Base-by-base conservation (phyloP, 202 grass and related monocot species). In the Panicum virgatum region DNA sequence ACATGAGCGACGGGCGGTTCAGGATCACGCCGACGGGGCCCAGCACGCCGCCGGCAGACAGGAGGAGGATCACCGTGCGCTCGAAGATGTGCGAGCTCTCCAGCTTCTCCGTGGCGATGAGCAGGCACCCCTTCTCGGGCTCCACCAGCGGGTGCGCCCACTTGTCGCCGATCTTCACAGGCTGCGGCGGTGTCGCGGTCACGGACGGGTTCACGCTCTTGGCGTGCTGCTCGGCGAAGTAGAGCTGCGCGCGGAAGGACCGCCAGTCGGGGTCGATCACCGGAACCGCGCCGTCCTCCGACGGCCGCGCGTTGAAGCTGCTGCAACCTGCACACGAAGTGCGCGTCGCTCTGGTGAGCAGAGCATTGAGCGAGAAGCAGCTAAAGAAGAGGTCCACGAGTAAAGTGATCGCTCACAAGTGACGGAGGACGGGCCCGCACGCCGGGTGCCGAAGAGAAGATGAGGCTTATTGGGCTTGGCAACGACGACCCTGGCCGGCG, bases 51-150 rank as follows among this genome's bases (percentile, higher is more conserved):
- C n/a, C 90, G 56, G 83, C 69, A 4, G 95, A 91, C 4, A 97
- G 92, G 8, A 97, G 62, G 1, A 98, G 90, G 68, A 98, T 77
- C 51, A 98, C 95, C 12, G 95, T 94, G 56, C 92, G 89, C 87
- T 98, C 95, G 72, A 98, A 98, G 82, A 98, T 94, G 84, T 98
- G 95, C 23, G 93, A 91, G 0, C 95, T 92, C 68, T 98, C 90
- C 5, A 98, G 90, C 80, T 94, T 98, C 72, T 91, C 88, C 23
- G 95, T 93, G 25, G 95, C 95, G 30, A 93, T 77, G 8, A 98
- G 88, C 42, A 98, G 88, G 77, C 95, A 98, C 25, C 95, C 95
- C 26, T 82, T 91, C 78, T 98, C 95, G 0, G 92, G 92, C 76
- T 94, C 90, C 47, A 80, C 79, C 32, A 98, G 70, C 61, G 88